phyloP scores from a whole-genome alignment of 257 asterid genomes.

The Solanum pimpinellifolium region DNA sequence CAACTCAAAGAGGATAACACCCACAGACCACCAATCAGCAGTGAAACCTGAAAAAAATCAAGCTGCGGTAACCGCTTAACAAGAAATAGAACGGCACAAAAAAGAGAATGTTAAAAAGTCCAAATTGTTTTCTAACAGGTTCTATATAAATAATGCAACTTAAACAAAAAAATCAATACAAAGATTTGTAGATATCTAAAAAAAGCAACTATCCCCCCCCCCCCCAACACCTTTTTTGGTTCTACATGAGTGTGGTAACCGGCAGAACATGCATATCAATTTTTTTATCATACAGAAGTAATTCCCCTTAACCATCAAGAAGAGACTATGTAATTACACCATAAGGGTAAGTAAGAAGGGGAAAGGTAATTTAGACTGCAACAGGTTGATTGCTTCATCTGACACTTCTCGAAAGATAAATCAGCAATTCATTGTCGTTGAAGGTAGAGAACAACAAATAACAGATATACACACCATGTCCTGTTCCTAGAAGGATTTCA shows the following conservation, averaged over 20 bases:
- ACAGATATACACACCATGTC: conserved; percentile 62
- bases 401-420: neutral
- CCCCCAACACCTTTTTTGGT: neutral
- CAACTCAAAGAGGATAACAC: conserved; percentile 89
- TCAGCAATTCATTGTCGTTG: neutral
- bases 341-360: neutral
- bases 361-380: neutral
- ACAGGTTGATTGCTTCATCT: neutral
- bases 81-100: neutral
- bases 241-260: neutral
- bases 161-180: neutral
- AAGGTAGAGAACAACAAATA: neutral
- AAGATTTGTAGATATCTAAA: neutral
- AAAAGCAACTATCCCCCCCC: neutral
- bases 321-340: neutral
- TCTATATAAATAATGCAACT: neutral
- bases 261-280: neutral
- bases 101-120: neutral
- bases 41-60: conserved; percentile 47
- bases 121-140: neutral
- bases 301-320: neutral
- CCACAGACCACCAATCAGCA: conserved; percentile 99
- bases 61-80: neutral
- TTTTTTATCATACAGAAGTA: neutral
- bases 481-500: conserved; percentile 98